Conservation (phyloP, 352 stramenopile species). For the Phytophthora sojae region DNA sequence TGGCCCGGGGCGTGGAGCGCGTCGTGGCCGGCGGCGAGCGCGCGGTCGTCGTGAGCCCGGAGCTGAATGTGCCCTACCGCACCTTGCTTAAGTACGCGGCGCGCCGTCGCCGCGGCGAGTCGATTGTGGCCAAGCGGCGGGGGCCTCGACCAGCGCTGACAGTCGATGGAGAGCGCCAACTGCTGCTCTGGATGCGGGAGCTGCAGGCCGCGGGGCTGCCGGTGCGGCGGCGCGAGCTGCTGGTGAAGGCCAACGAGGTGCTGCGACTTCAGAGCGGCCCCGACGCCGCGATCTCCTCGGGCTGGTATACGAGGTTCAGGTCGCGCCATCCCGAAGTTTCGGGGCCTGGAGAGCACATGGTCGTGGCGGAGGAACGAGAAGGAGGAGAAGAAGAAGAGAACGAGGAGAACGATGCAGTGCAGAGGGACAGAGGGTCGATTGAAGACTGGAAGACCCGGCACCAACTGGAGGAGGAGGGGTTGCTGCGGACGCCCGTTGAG, state of each 20-base stretch:
- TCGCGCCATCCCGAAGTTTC: slow-evolving; percentile 26
- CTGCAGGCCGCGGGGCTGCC: slow-evolving; percentile 20
- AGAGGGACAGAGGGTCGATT: neutral
- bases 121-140: slow-evolving; percentile 8
- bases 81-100: slow-evolving; percentile 29
- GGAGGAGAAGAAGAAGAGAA: neutral
- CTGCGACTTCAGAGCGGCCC: slow-evolving; percentile 4
- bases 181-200: slow-evolving; percentile 27
- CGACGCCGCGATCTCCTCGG: slow-evolving; percentile 16
- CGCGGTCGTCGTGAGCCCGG: slow-evolving; percentile 7
- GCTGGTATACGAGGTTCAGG: slow-evolving; percentile 30
- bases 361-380: slow-evolving; percentile 3
- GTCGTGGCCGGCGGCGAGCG: slow-evolving; percentile 25
- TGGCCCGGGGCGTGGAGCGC: slow-evolving; percentile 23
- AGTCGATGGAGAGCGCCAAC: slow-evolving; percentile 10
- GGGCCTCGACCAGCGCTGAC: slow-evolving; percentile 19
- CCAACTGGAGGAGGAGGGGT: slow-evolving; percentile 4
- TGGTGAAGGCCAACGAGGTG: slow-evolving; percentile 29
- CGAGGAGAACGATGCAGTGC: neutral
- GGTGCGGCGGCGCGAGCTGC: slow-evolving; percentile 20
- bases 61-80: slow-evolving; percentile 29
- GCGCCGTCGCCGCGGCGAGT: slow-evolving; percentile 15
- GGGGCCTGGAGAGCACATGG: slow-evolving; percentile 12
- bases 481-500: slow-evolving; percentile 17
- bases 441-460: neutral